Percentiles rank a stretch among this genome's conserved stretches.
Conservation (phyloP, 306 rosid genomes). For the Ormosia emarginata region DNA sequence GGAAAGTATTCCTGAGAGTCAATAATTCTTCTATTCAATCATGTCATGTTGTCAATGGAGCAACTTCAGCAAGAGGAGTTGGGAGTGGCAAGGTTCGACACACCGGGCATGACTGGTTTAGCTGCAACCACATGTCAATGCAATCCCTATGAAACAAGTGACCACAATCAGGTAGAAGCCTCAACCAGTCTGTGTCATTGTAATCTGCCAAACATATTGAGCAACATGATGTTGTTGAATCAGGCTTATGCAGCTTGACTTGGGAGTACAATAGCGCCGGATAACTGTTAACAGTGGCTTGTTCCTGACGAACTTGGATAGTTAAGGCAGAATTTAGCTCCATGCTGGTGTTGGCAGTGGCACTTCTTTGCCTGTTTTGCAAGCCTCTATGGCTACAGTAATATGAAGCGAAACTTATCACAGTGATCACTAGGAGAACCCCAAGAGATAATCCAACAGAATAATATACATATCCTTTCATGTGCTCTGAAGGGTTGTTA, state of each 20-base stretch:
- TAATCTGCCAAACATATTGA: constrained; percentile 51
- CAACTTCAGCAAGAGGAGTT: constrained; percentile 30
- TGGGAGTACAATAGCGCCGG: constrained; percentile 33
- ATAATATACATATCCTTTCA: neutral
- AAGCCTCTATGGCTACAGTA: neutral
- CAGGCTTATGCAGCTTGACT: constrained; percentile 8
- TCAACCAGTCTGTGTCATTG: constrained; percentile 21
- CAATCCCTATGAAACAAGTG: constrained; percentile 36
- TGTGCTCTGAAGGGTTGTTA: neutral
- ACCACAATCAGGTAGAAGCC: constrained; percentile 36
- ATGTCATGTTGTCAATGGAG: constrained; percentile 3
- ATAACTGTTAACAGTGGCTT: neutral
- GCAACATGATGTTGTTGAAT: constrained; percentile 25
- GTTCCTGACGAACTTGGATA: neutral
- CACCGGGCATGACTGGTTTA: constrained; percentile 27
- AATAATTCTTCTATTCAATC: neutral
- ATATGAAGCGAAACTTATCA: neutral
- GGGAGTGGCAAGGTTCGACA: constrained; percentile 37
- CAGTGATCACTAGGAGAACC: neutral
- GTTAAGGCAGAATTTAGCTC: neutral
- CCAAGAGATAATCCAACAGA: neutral
- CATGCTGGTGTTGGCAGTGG: neutral
- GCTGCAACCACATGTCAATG: constrained; percentile 32
- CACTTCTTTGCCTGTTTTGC: neutral
- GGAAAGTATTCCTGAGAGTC: neutral